Evolutionary conservation across 2,329 filamentous ascomycete species (phyloP).

Genomic region (Sporothrix luriei): DNA sequence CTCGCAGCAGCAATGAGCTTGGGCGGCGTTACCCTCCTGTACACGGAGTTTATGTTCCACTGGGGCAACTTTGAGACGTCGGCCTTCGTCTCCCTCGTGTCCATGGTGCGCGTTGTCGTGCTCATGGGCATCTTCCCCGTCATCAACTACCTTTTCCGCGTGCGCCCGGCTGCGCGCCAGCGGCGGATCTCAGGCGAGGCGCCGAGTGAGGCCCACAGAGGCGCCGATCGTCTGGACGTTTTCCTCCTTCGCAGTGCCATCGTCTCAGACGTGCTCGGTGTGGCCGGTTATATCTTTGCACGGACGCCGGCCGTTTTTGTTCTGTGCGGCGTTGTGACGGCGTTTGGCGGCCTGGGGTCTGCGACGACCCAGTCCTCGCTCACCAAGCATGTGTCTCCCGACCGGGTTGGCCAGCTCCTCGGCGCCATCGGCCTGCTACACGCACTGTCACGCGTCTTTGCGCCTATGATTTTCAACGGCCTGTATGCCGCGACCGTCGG

Average conservation of each 20-base stretch:
- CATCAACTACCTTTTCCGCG: slow-evolving; percentile 74
- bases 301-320: slow-evolving; percentile 67
- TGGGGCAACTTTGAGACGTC: slow-evolving; percentile 84
- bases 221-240: slow-evolving; percentile 78
- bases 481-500: slow-evolving; percentile 82
- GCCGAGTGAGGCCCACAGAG: slow-evolving; percentile 58
- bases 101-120: slow-evolving; percentile 71
- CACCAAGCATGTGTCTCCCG: slow-evolving; percentile 86
- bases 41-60: slow-evolving; percentile 75
- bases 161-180: slow-evolving; percentile 51
- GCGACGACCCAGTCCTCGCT: slow-evolving; percentile 82
- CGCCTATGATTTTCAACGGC: slow-evolving; percentile 80
- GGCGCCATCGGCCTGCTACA: slow-evolving; percentile 87
- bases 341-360: slow-evolving; percentile 80
- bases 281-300: slow-evolving; percentile 71
- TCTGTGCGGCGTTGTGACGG: slow-evolving; percentile 69
- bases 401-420: slow-evolving; percentile 81
- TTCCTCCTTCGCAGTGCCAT: slow-evolving; percentile 74
- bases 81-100: slow-evolving; percentile 78
- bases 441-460: slow-evolving; percentile 74
- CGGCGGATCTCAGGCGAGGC: slow-evolving; percentile 46
- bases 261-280: slow-evolving; percentile 74
- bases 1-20: slow-evolving; percentile 81
- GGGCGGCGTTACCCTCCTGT: slow-evolving; percentile 80
- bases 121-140: slow-evolving; percentile 75